Evolutionary conservation across 495 filamentous ascomycete genomes (phyloP).

Genomic region (Haplographium delicatum): DNA sequence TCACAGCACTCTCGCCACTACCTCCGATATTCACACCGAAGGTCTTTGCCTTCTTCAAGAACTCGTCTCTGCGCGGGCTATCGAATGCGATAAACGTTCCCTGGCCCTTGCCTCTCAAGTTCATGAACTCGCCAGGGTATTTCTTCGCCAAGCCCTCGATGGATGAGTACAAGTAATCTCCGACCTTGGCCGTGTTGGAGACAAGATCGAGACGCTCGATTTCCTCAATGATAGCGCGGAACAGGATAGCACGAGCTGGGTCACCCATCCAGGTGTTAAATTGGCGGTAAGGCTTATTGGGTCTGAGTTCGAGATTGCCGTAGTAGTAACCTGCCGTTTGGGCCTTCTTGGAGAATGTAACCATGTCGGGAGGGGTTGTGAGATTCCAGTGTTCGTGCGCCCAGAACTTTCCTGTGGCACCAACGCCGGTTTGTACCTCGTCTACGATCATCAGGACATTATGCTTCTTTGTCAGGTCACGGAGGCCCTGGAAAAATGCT

Average conservation of each 20-base stretch:
- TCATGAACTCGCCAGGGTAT: slow-evolving; percentile 80
- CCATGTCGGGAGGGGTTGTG: slow-evolving; percentile 84
- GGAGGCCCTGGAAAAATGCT: slow-evolving; percentile 84
- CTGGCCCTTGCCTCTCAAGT: slow-evolving; percentile 88
- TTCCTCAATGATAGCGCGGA: slow-evolving; percentile 87
- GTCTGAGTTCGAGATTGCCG: slow-evolving; percentile 79
- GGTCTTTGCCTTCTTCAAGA: slow-evolving; percentile 74
- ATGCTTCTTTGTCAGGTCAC: slow-evolving; percentile 79
- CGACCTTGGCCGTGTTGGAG: slow-evolving; percentile 70
- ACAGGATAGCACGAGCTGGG: slow-evolving; percentile 82
- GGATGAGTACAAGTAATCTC: slow-evolving; percentile 74
- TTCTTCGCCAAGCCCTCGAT: slow-evolving; percentile 63
- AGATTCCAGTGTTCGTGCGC: slow-evolving; percentile 98
- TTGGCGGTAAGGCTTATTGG: slow-evolving; percentile 98
- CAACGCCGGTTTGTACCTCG: slow-evolving; percentile 96
- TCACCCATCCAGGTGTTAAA: slow-evolving; percentile 99
- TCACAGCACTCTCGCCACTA: slow-evolving; percentile 70
- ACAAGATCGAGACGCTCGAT: slow-evolving; percentile 79
- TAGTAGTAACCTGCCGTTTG: slow-evolving; percentile 98
- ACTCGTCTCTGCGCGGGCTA: slow-evolving; percentile 75
- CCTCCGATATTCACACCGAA: slow-evolving; percentile 93
- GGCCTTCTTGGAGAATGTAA: slow-evolving; percentile 98
- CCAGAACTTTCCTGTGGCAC: slow-evolving; percentile 96
- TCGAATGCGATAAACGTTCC: slow-evolving; percentile 99
- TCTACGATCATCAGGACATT: slow-evolving; percentile 92